phyloP scores from a whole-genome alignment of 2,329 filamentous ascomycete genomes.

The Drechslerella stenobrocha region DNA sequence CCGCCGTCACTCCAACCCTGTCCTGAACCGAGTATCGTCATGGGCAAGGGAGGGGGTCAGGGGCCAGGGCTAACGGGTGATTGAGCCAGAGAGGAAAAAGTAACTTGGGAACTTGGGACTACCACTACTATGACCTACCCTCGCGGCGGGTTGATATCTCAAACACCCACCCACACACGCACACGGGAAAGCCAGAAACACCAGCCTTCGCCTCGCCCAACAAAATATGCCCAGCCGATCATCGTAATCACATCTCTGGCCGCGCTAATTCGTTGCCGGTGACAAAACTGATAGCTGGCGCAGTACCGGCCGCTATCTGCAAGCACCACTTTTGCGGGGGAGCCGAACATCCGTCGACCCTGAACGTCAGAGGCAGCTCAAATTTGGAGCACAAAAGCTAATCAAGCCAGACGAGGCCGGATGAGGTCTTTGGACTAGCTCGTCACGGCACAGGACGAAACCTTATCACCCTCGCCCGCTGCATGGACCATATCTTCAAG shows the following conservation, averaged over 20 bases:
- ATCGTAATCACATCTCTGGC: neutral
- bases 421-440: no score
- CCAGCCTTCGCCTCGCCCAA: slow-evolving; percentile 1
- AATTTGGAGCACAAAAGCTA: neutral
- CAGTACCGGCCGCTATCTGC: neutral
- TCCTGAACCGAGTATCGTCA: slow-evolving; percentile 48
- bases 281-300: no score
- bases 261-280: no score
- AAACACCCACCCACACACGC: slow-evolving; percentile 5
- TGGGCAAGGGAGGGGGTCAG: slow-evolving; percentile 40
- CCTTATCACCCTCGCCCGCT: neutral
- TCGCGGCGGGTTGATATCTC: slow-evolving; percentile 2
- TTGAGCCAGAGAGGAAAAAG: slow-evolving; percentile 16
- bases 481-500: neutral
- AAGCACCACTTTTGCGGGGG: neutral
- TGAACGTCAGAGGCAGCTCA: neutral
- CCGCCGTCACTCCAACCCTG: slow-evolving; percentile 14
- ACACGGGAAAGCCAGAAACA: neutral
- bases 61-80: slow-evolving; percentile 23
- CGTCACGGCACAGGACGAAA: slow-evolving; percentile 6
- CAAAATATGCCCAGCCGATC: slow-evolving; percentile 2
- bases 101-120: neutral
- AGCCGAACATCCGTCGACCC: neutral
- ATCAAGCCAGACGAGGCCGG: neutral
- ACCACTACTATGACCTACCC: neutral